phyloP scores from a whole-genome alignment of 352 stramenopile genomes.

The Poterioochromonas sp. region DNA sequence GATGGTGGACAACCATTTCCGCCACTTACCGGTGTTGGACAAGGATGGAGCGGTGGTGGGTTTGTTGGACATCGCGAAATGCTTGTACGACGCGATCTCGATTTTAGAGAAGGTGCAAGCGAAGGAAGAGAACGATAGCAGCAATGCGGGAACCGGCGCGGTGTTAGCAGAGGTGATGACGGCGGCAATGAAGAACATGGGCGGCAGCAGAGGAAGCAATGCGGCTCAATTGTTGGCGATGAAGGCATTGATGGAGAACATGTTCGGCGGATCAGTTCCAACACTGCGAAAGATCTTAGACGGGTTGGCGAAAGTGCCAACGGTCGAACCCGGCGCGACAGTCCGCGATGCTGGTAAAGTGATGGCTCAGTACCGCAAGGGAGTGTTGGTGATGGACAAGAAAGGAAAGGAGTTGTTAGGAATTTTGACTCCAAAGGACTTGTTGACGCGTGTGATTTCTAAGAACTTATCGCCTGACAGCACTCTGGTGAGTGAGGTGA shows the following conservation, averaged over 20 bases:
- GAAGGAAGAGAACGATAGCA: not conserved
- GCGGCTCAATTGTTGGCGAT: conserved; percentile 33
- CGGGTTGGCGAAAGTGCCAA: conserved; percentile 46
- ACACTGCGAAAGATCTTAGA: conserved; percentile 49
- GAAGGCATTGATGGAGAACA: conserved; percentile 34
- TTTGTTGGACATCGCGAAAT: conserved; percentile 95
- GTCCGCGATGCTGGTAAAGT: conserved; percentile 77
- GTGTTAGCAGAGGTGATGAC: conserved; percentile 44
- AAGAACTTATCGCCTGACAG: conserved; percentile 74
- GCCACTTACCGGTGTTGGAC: conserved; percentile 85
- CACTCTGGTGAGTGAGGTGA: conserved; percentile 79
- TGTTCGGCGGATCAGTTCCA: conserved; percentile 44
- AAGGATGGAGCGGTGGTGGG: conserved; percentile 72
- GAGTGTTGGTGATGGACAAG: conserved; percentile 80
- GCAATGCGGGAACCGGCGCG: conserved; percentile 46
- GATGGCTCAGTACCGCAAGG: conserved; percentile 82
- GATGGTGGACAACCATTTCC: conserved; percentile 89
- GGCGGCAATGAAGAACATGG: not conserved
- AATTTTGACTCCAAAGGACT: conserved; percentile 89
- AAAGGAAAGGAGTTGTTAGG: conserved; percentile 71
- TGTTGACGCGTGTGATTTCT: conserved; percentile 83
- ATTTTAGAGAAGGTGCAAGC: conserved; percentile 76
- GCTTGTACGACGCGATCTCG: conserved; percentile 91
- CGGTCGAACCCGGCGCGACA: conserved; percentile 61
- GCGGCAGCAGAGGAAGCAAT: not conserved